Percentiles rank a stretch among this genome's conserved stretches.
phyloP scores from a whole-genome alignment of 192 early-diverging fungal species.

The Podila minutissima region DNA sequence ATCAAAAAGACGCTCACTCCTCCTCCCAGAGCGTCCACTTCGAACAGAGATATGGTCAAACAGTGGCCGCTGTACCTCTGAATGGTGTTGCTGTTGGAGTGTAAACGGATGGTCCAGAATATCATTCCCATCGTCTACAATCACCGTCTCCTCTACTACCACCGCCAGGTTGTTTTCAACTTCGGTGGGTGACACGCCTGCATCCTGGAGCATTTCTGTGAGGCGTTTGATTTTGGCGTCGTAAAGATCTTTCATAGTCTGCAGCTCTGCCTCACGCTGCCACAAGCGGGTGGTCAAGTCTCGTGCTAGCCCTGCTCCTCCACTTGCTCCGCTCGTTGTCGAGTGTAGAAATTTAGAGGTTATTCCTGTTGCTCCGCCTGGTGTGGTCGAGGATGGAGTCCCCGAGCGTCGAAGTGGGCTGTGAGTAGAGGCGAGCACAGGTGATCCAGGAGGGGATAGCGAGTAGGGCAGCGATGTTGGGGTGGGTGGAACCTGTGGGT shows the following conservation, averaged over 20 bases:
- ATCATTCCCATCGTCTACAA: constrained; percentile 2
- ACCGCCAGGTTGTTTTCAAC: constrained; percentile 46
- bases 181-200: constrained; percentile 44
- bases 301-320: constrained; percentile 12
- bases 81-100: background rate
- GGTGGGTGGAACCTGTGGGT: constrained; percentile 25
- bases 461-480: constrained; percentile 27
- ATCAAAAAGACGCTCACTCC: constrained; percentile 16
- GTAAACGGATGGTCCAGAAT: constrained; percentile 16
- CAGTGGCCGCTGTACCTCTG: background rate
- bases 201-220: constrained; percentile 52
- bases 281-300: constrained; percentile 48
- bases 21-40: background rate
- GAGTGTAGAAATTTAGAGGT: background rate
- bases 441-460: constrained; percentile 36
- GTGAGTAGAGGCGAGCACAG: constrained; percentile 7
- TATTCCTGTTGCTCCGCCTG: constrained; percentile 7
- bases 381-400: background rate
- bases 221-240: constrained; percentile 42
- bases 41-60: background rate
- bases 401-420: background rate
- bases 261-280: constrained; percentile 49
- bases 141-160: constrained; percentile 26
- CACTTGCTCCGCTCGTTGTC: background rate
- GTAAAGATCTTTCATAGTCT: constrained; percentile 49